These are phyloP conservation scores for Aspergillus transmontanensis DNA, from an alignment of 2,329 filamentous ascomycete species.

Conservation along the genomic window DNA sequence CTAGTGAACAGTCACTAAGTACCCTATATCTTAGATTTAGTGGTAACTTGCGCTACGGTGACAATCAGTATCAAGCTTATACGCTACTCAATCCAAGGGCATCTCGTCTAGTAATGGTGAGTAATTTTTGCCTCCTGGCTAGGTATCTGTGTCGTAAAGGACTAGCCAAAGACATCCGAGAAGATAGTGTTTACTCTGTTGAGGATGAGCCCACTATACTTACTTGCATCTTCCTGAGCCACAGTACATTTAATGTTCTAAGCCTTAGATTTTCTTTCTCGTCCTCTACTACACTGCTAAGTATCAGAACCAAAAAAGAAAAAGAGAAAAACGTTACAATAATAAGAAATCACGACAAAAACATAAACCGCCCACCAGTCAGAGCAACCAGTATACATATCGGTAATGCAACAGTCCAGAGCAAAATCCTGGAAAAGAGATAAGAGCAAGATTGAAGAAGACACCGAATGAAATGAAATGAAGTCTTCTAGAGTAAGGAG, in stretches of 20 bases:
- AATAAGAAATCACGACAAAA: no score
- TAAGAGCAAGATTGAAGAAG: constrained; percentile 7
- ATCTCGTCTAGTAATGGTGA: neutral
- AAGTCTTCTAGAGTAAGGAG: neutral
- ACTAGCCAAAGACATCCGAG: neutral
- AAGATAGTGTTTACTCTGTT: neutral
- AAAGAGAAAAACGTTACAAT: constrained; percentile 10
- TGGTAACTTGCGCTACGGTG: neutral
- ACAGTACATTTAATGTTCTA: neutral
- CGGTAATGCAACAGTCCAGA: constrained; percentile 8
- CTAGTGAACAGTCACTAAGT: neutral
- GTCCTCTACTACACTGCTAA: neutral
- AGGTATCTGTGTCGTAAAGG: neutral
- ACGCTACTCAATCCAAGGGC: neutral
- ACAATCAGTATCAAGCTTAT: neutral
- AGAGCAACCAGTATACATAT: constrained; percentile 13
- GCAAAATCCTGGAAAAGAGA: neutral
- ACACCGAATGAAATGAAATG: constrained; percentile 7
- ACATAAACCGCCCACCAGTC: constrained; percentile 2
- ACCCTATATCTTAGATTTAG: neutral
- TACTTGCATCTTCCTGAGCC: neutral
- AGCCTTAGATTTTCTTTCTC: neutral
- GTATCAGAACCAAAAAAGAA: neutral
- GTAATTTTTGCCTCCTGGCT: neutral
- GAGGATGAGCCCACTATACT: neutral